phyloP scores from a whole-genome alignment of 2,329 filamentous ascomycete genomes.

The Huntiella bhutanensis region DNA sequence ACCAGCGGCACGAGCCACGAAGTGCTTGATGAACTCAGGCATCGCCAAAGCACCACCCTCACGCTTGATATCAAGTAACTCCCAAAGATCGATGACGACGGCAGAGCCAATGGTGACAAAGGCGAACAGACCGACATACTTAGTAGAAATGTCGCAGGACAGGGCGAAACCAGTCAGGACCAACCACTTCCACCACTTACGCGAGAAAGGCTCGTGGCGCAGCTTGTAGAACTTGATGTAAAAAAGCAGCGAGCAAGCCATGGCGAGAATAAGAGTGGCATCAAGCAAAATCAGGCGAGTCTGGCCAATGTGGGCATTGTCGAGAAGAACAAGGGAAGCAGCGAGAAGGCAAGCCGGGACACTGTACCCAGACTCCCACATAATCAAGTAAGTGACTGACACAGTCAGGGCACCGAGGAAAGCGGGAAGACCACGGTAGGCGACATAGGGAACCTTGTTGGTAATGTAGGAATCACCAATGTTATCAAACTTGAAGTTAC shows the following conservation, averaged over 20 bases:
- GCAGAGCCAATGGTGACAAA: constrained; percentile 94
- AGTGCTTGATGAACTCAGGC: constrained; percentile 70
- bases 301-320: constrained; percentile 95
- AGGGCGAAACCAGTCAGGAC: constrained; percentile 83
- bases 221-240: constrained; percentile 98
- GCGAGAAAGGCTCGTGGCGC: constrained; percentile 68
- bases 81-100: constrained; percentile 88
- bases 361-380: constrained; percentile 99
- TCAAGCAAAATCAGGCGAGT: constrained; percentile 89
- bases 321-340: constrained; percentile 71
- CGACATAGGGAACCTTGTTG: constrained; percentile 94
- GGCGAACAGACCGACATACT: constrained; percentile 92
- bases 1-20: constrained; percentile 67
- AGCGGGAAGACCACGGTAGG: constrained; percentile 83
- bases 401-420: constrained; percentile 83
- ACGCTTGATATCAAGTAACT: constrained; percentile 75
- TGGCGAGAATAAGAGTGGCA: constrained; percentile 82
- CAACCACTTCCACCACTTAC: constrained; percentile 99
- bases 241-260: constrained; percentile 82
- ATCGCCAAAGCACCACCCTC: constrained; percentile 64
- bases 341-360: constrained; percentile 80
- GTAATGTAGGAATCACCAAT: constrained; percentile 96
- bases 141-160: constrained; percentile 95
- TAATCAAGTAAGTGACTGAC: constrained; percentile 85
- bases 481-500: constrained; percentile 95